phyloP scores from a whole-genome alignment of 2,329 filamentous ascomycete species.

The Diplodia sapinea region DNA sequence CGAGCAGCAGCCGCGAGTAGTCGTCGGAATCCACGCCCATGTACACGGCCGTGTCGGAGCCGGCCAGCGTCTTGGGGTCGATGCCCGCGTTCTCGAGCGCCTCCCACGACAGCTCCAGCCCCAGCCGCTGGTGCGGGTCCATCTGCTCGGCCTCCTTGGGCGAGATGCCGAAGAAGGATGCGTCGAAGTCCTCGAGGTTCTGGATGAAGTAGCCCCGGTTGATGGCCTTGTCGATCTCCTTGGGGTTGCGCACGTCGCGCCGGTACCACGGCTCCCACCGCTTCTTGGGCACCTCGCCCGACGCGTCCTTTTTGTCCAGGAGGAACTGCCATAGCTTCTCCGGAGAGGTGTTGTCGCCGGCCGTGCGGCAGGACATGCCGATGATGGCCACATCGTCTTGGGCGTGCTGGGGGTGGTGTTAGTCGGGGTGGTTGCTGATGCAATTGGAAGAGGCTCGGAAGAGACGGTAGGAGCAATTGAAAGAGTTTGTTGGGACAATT shows the following conservation, averaged over 20 bases:
- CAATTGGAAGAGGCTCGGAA: not conserved
- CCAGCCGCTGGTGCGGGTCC: constrained; percentile 35
- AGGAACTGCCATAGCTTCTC: constrained; percentile 46
- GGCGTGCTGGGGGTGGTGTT: not conserved
- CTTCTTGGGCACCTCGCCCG: constrained; percentile 40
- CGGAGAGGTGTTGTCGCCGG: constrained; percentile 41
- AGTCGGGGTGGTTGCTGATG: not conserved
- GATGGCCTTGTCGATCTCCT: constrained; percentile 33
- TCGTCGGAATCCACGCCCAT: constrained; percentile 44
- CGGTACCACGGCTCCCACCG: constrained; percentile 44
- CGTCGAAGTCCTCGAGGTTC: constrained; percentile 41
- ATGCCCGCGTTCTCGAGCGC: constrained; percentile 35
- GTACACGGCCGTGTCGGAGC: constrained; percentile 39
- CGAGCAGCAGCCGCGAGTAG: constrained; percentile 46
- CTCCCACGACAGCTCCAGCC: constrained; percentile 34
- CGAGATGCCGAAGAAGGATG: constrained; percentile 36
- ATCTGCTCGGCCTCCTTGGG: constrained; percentile 35
- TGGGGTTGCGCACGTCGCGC: constrained; percentile 39
- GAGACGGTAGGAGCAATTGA: not conserved
- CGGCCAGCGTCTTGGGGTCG: constrained; percentile 34
- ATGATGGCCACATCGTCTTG: constrained; percentile 42
- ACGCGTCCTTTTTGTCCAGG: constrained; percentile 39
- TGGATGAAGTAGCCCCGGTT: constrained; percentile 43
- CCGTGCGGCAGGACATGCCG: constrained; percentile 44
- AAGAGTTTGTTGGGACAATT: no score